Evolutionary conservation across 164 flowering plant genomes (phyloP), one percentile per base, ranked within the genome.

Genomic region (Pachysandra terminalis): DNA sequence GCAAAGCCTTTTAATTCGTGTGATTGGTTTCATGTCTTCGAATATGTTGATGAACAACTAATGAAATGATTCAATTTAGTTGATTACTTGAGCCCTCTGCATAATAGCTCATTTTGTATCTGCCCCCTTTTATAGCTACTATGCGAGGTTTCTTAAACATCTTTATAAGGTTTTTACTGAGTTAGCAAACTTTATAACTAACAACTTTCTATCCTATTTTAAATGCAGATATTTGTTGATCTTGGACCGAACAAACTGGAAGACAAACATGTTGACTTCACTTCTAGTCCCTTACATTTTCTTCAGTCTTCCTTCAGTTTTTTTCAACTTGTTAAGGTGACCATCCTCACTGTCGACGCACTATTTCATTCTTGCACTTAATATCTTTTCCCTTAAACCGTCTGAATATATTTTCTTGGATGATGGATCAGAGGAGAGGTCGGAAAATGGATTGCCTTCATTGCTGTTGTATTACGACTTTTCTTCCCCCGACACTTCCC

Each of bases 231-330:
- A 92, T 75, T 75, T 95, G 81, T 61, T 95, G 84, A 71, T 95
- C 70, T 76, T 95, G 89, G 99, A 92, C 67, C 87, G 93, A 51
- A 92, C 99, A 57, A 87, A 95, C 82, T 92, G 99, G 98, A 89
- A 68, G 82, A 90, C 97, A 8, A 90, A 90, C 66, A 92, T 92
- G 25, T 89, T 90, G 56, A 92, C 98, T 0, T 68, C 79, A 19
- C 87, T 92, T n/a, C 63, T 93, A 54, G 81, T 93, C 59, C 98
- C 98, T n/a, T 93, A 91, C 72, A 88, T 93, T 59, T 93, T 88
- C 87, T 82, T 88, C 37, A 88, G 84, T 65, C 86, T 93, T 74
- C 97, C 98, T 73, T 72, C 84, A 15, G 0, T 87, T 13, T 21
- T 93, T 41, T 91, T 93, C 83, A 53, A 55, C 77, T 6, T 90